phyloP scores from a whole-genome alignment of 2,329 filamentous ascomycete species.

The Neofusicoccum umdonicola region DNA sequence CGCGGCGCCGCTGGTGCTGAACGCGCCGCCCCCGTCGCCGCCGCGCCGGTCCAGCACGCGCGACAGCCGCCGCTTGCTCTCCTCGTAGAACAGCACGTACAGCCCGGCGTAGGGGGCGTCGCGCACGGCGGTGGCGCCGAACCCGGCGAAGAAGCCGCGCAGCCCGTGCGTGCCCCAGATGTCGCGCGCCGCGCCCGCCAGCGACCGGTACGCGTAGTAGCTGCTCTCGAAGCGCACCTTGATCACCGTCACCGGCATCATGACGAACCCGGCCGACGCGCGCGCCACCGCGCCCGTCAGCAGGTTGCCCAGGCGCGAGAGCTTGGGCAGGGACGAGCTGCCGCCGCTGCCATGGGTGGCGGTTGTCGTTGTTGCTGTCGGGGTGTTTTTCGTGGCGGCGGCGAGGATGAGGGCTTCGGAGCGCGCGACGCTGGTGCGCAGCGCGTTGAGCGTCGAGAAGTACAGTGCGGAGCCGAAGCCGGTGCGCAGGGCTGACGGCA shows the following conservation, averaged over 20 bases:
- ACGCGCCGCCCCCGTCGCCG: conserved; percentile 30
- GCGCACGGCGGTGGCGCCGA: conserved; percentile 86
- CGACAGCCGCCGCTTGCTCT: conserved; percentile 66
- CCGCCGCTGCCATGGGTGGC: conserved; percentile 16
- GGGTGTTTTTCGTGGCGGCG: conserved; percentile 6
- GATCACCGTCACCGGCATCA: conserved; percentile 95
- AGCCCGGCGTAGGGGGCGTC: conserved; percentile 96
- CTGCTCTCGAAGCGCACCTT: conserved; percentile 95
- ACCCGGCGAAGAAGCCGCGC: conserved; percentile 87
- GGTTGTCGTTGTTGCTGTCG: conserved; percentile 19
- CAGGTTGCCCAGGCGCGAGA: conserved; percentile 82
- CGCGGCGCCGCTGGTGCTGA: conserved; percentile 47
- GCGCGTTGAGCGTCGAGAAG: conserved; percentile 81
- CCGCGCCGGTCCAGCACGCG: conserved; percentile 27
- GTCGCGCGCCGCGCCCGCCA: conserved; percentile 69
- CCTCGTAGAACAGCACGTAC: conserved; percentile 93
- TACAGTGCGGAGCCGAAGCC: conserved; percentile 92
- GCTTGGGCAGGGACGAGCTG: conserved; percentile 74
- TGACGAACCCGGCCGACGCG: conserved; percentile 80
- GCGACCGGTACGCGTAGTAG: conserved; percentile 77
- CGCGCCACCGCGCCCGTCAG: conserved; percentile 79
- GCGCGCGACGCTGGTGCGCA: conserved; percentile 57
- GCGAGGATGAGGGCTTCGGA: background rate
- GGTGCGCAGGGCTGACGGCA: conserved; percentile 89
- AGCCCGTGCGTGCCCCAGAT: conserved; percentile 72